Evolutionary conservation across 2,329 filamentous ascomycete genomes (phyloP), one percentile per base, ranked within the genome.

Genomic region (Apiospora marii): DNA sequence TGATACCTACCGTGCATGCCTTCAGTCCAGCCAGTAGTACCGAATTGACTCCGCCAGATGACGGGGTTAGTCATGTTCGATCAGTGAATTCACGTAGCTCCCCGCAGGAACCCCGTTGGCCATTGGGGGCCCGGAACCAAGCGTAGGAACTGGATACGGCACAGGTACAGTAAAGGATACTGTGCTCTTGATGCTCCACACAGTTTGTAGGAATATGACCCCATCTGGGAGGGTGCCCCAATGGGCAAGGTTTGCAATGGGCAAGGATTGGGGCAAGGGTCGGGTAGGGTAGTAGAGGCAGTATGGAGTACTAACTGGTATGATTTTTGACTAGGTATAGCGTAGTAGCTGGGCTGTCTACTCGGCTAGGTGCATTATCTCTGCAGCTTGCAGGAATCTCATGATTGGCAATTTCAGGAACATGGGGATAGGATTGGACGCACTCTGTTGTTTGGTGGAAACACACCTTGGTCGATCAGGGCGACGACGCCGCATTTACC

Each of bases 391-490:
- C 53, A 37, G 53, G 53, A 61, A 61, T 37, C 19, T 58, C 53
- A 58, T 58, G 30, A 61, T 61, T 61, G 53, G 53, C 53, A 61
- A 61, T 61, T 61, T 61, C 34, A 61, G 53, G 51, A 19, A 58
- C 30, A 34, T 58, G 24, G 51, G 51, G 51, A 30, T n/a, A 27
- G 27, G 16, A 48, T 48, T 5, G 13, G 51, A 58, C 14, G 51
- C 51, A 34, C 4, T 14, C 24, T 30, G 51, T 24, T 58, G 51
- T 14, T 13, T 30, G 51, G 51, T 58, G 51, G 51, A 34, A 30
- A 58, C 30, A 58, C 30, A 6, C 34, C 34, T 58, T 58, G 51
- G 51, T 58, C 51, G 51, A 34, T 58, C 51, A 58, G 53, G 53
- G 53, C 53, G 16, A 61, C 53, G 27, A 30, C 53, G 53, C 53